Base-by-base conservation (phyloP, 148 eudicot species). In the Rhododendron williamsianum region DNA sequence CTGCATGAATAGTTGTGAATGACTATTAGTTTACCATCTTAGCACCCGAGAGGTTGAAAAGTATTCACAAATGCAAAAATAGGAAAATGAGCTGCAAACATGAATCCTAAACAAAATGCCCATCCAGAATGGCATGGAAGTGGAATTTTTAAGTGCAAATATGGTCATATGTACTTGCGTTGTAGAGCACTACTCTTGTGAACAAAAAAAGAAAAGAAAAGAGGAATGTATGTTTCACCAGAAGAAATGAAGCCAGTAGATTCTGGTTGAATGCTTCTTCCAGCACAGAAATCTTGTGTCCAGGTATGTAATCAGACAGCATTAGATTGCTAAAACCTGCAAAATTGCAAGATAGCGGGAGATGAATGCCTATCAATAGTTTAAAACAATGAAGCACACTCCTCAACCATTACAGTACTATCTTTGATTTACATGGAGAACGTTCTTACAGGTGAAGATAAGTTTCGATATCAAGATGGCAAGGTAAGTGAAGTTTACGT, bases 221-320 rank as follows among this genome's bases (percentile, higher is more conserved):
- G 8, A 54, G 81, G 63, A 27, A 54, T 81, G n/a, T 25, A 21
- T 77, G 15, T 52, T 58, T 89, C 84, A 96, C 99, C 97, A 93
- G 84, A 84, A 96, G 92, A 89, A 96, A 96, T 65, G 91, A 86
- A 46, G 91, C 97, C 87, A 96, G 86, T 78, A 94, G 82, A 88
- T 95, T 96, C 84, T 83, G 88, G 88, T 92, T 88, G 69, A 94
- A 90, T 81, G 97, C 97, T 84, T 87, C 92, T 92, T 94, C 97
- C 41, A 96, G 89, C 43, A 88, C 86, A 16, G 95, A 89, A 86
- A 89, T 81, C 84, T 92, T 92, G 81, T 76, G 84, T 87, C 92
- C 95, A 74, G 93, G 93, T 23, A 90, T 85, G 86, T 85, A 91
- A 65, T 91, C 93, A 36, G 94, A 92, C 45, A 94, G 93, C 93